Conservation (phyloP, 1,284 basidiomycete genomes). For the Sporisorium iseilematis-ciliati region DNA sequence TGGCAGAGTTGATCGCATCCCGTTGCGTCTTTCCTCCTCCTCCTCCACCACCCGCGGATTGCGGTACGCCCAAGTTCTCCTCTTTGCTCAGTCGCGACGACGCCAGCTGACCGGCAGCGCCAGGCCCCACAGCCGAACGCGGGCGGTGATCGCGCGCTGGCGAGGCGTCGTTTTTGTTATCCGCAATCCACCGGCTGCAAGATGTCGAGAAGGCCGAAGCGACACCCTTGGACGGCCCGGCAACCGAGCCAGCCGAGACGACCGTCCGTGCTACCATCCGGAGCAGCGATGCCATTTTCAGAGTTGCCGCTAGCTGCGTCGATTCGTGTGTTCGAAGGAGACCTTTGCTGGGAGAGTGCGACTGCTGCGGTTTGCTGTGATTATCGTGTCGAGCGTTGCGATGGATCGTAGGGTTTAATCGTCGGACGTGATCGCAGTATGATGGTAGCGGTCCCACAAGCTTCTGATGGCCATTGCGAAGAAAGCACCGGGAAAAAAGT, state of each 20-base stretch:
- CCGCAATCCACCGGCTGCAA: constrained; percentile 9
- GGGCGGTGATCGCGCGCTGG: constrained; percentile 34
- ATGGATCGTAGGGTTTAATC: not conserved
- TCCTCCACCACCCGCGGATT: not conserved
- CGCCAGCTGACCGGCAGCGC: not conserved
- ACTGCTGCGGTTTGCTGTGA: too few relatives aligned
- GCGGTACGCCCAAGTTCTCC: constrained; percentile 15
- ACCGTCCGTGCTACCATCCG: constrained; percentile 6
- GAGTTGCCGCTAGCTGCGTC: not conserved
- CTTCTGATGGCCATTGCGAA: not conserved
- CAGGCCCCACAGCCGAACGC: constrained; percentile 17
- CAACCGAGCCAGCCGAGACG: constrained; percentile 1
- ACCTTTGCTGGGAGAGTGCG: too few relatives aligned
- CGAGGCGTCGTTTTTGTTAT: constrained; percentile 29
- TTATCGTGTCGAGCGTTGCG: too few relatives aligned
- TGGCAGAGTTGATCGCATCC: constrained; percentile 37
- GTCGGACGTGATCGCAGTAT: not conserved
- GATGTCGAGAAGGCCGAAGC: constrained; percentile 10
- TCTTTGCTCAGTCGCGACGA: constrained; percentile 21
- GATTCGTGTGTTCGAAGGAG: not conserved
- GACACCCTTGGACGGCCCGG: constrained; percentile 18
- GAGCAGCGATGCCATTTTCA: constrained; percentile 25
- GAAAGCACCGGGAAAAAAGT: constrained; percentile 11
- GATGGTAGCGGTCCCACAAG: not conserved
- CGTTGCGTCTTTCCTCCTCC: constrained; percentile 40